phyloP scores from a whole-genome alignment of 108 stramenopile genomes.

The Cyclotella atomus region DNA sequence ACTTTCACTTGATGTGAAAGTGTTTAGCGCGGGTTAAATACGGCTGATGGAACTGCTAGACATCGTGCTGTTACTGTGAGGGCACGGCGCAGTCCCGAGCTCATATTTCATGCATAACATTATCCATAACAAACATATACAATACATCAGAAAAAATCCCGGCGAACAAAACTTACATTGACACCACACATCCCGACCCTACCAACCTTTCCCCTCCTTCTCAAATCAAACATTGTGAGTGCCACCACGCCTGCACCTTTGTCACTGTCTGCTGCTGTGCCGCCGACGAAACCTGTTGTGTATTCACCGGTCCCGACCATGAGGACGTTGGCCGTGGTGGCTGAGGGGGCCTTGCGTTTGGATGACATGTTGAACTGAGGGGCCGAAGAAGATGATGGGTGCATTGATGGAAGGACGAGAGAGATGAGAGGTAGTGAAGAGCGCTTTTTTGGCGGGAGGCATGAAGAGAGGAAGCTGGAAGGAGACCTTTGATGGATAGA shows the following conservation, averaged over 20 bases:
- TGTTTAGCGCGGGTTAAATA: too few species aligned
- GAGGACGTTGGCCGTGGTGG: conserved; percentile 67
- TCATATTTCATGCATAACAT: background rate
- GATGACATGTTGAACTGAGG: conserved; percentile 11
- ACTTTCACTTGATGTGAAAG: too few species aligned
- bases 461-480: too few species aligned
- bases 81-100: too few species aligned
- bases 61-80: too few species aligned
- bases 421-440: background rate
- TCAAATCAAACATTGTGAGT: conserved; percentile 96
- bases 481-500: too few species aligned
- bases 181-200: conserved; percentile 96
- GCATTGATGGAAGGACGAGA: too few species aligned
- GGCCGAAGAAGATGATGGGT: too few species aligned
- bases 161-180: conserved; percentile 70
- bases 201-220: conserved; percentile 84
- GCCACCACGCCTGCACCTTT: conserved; percentile 99
- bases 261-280: conserved; percentile 87
- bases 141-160: background rate
- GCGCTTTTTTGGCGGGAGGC: background rate
- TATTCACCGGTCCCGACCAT: conserved; percentile 98
- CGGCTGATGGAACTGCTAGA: too few species aligned
- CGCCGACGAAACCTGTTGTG: conserved; percentile 96
- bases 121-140: background rate
- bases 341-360: conserved; percentile 5